phyloP scores from a whole-genome alignment of 1,139 yeast species.

The Taphrina wiesneri region DNA sequence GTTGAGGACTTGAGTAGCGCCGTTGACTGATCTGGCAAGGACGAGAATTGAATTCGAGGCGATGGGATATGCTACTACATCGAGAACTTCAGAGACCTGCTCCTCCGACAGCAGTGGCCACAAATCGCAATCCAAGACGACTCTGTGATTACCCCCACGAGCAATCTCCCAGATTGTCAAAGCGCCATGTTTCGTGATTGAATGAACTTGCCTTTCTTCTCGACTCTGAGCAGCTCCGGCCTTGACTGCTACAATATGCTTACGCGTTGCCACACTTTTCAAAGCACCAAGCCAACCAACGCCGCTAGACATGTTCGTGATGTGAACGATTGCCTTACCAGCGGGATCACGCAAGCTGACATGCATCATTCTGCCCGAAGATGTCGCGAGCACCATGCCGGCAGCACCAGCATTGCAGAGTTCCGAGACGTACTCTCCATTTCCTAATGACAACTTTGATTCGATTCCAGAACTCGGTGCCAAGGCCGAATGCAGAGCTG shows the following conservation, averaged over 20 bases:
- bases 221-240: conserved; percentile 58
- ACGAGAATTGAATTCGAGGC: conserved; percentile 16
- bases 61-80: conserved; percentile 26
- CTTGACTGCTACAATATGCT: conserved; percentile 62
- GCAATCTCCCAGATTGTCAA: conserved; percentile 55
- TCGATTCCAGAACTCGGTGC: conserved; percentile 29
- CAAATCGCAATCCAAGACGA: conserved; percentile 46
- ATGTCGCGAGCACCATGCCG: conserved; percentile 71
- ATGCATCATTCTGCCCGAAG: conserved; percentile 65
- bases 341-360: conserved; percentile 65
- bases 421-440: conserved; percentile 7
- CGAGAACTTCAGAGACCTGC: conserved; percentile 13
- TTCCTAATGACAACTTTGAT: conserved; percentile 6
- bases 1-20: neutral
- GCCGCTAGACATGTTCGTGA: conserved; percentile 38
- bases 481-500: conserved; percentile 24
- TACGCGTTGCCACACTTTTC: conserved; percentile 42
- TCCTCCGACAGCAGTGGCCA: conserved; percentile 3
- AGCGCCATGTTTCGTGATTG: conserved; percentile 51
- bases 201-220: conserved; percentile 53
- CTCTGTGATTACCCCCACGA: conserved; percentile 48
- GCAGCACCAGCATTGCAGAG: conserved; percentile 48
- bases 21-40: neutral
- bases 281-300: conserved; percentile 39
- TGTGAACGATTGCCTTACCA: conserved; percentile 56